Evolutionary conservation across 352 stramenopile genomes (phyloP).

Genomic region (Globisporangium okanoganense): DNA sequence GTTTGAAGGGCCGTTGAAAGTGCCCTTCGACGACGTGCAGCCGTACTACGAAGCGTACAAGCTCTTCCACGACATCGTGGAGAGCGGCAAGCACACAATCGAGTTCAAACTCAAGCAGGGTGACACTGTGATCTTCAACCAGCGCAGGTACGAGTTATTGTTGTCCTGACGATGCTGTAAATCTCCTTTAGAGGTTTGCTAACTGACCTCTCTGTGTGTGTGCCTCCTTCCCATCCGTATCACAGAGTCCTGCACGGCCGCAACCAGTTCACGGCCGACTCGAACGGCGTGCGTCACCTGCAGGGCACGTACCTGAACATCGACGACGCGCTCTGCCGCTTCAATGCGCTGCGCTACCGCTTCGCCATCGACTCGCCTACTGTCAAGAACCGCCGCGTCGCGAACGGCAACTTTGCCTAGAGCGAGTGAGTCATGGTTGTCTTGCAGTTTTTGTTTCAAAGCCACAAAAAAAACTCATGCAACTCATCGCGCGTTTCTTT

Average conservation of each 20-base stretch:
- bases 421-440: neutral
- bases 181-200: neutral
- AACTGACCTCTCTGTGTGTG: neutral
- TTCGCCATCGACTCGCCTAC: conserved; percentile 34
- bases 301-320: conserved; percentile 89
- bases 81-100: conserved; percentile 61
- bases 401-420: conserved; percentile 73
- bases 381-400: conserved; percentile 63
- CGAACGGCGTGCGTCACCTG: conserved; percentile 73
- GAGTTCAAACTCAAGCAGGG: conserved; percentile 78
- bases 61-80: conserved; percentile 76
- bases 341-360: conserved; percentile 65
- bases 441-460: neutral
- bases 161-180: neutral
- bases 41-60: conserved; percentile 85
- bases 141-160: conserved; percentile 41
- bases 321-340: conserved; percentile 81
- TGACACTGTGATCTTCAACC: conserved; percentile 85
- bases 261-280: conserved; percentile 65
- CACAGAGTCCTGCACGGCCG: conserved; percentile 68
- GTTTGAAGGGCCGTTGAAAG: conserved; percentile 91
- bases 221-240: neutral
- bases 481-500: conserved; percentile 6
- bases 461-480: neutral
- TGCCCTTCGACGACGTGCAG: conserved; percentile 67